Conservation (phyloP, 306 rosid species). For the Pachyrhizus erosus region DNA sequence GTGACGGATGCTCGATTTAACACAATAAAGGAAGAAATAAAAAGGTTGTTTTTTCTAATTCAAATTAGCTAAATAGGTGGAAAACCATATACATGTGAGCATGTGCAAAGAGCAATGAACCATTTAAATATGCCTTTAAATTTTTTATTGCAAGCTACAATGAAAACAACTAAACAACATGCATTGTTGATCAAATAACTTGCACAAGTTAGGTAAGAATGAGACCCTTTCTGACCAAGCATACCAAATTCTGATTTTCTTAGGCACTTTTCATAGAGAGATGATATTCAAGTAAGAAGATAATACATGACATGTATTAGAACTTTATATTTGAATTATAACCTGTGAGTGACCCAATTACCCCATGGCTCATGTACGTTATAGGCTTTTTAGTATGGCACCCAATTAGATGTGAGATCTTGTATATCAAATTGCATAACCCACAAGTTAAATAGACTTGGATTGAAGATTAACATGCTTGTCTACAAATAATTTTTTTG, state of each 20-base stretch:
- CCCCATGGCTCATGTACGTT: too few relatives aligned
- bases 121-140: not conserved
- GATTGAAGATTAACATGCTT: too few relatives aligned
- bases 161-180: conserved; percentile 3
- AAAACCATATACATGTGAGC: not conserved
- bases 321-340: too few relatives aligned
- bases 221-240: not conserved
- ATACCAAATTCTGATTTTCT: not conserved
- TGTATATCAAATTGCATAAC: too few relatives aligned
- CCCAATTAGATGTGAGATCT: too few relatives aligned
- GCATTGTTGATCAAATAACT: not conserved
- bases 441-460: too few relatives aligned
- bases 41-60: not conserved
- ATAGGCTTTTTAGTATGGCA: too few relatives aligned
- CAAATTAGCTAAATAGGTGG: not conserved
- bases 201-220: not conserved
- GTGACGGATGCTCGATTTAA: not conserved
- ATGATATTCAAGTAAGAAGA: too few relatives aligned
- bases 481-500: too few relatives aligned
- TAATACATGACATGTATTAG: too few relatives aligned
- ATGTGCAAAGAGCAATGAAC: conserved; percentile 10
- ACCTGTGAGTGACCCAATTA: too few relatives aligned
- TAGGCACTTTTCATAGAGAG: too few relatives aligned
- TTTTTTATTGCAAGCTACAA: conserved; percentile 16
- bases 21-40: not conserved